Percentiles rank a stretch among this genome's conserved stretches.
Evolutionary conservation across 345 rosid species (phyloP).

Genomic region (Brassica napus): DNA sequence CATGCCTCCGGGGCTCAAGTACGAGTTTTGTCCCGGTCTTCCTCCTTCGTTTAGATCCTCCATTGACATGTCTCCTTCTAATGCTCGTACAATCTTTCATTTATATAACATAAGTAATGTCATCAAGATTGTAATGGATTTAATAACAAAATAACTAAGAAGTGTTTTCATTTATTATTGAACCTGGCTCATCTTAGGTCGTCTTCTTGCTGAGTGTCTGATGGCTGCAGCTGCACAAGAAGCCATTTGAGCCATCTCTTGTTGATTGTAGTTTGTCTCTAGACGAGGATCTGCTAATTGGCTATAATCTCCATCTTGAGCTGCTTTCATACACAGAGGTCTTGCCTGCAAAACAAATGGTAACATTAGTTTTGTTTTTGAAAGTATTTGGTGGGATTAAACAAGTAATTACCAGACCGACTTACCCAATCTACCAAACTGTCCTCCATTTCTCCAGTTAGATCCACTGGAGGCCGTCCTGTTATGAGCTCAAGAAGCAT

Average conservation of each 20-base stretch:
- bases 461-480: constrained; percentile 70
- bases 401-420: background rate
- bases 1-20: constrained; percentile 31
- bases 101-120: background rate
- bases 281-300: constrained; percentile 67
- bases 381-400: background rate
- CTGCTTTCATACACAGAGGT: constrained; percentile 53
- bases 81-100: constrained; percentile 66
- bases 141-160: background rate
- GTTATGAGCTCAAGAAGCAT: constrained; percentile 84
- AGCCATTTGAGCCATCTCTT: constrained; percentile 71
- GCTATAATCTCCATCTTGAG: constrained; percentile 54
- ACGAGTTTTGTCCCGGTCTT: constrained; percentile 42
- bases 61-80: constrained; percentile 62
- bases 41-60: constrained; percentile 60
- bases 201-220: constrained; percentile 66
- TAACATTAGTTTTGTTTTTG: background rate
- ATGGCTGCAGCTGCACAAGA: constrained; percentile 77
- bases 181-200: constrained; percentile 94
- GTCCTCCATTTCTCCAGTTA: constrained; percentile 64
- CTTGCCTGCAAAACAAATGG: constrained; percentile 57
- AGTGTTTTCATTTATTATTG: background rate
- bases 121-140: constrained; percentile 6
- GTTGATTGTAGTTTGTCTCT: constrained; percentile 48
- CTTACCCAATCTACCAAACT: constrained; percentile 88